These are phyloP conservation scores for Senecio squalidus DNA, from an alignment of 140 eudicot genomes.

Conservation along the genomic window DNA sequence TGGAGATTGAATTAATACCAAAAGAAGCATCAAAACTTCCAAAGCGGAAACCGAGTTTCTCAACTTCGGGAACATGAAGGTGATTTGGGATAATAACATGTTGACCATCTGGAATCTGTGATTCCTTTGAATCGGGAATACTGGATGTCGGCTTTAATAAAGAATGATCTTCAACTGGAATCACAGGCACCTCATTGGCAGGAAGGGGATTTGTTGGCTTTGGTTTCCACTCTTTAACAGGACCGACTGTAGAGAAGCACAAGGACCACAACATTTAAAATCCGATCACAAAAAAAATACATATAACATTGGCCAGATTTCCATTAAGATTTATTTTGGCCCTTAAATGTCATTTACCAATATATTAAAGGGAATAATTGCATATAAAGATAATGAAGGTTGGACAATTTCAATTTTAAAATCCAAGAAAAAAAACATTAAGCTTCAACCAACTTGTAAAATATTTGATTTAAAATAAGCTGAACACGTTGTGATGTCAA, in stretches of 20 bases:
- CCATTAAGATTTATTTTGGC: conserved; percentile 2
- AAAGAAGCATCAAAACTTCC: conserved; percentile 90
- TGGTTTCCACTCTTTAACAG: conserved; percentile 90
- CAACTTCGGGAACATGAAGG: conserved; percentile 82
- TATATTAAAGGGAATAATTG: neutral
- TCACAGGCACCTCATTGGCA: conserved; percentile 34
- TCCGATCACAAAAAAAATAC: neutral
- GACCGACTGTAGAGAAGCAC: conserved; percentile 36
- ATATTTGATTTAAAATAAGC: neutral
- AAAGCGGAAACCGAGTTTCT: conserved; percentile 71
- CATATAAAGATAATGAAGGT: neutral
- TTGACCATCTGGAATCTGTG: conserved; percentile 43
- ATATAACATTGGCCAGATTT: neutral
- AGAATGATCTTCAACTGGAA: conserved; percentile 30
- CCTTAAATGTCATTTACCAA: neutral
- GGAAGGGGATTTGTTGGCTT: conserved; percentile 45
- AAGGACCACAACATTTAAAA: neutral
- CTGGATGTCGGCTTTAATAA: conserved; percentile 23
- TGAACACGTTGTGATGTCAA: neutral
- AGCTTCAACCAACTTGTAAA: neutral
- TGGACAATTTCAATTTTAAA: neutral
- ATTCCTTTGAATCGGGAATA: conserved; percentile 37
- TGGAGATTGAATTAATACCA: conserved; percentile 30
- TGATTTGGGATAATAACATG: conserved; percentile 87
- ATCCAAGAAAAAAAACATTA: too few relatives aligned